Base-by-base conservation (phyloP, 257 asterid species). In the Lycium ferocissimum region DNA sequence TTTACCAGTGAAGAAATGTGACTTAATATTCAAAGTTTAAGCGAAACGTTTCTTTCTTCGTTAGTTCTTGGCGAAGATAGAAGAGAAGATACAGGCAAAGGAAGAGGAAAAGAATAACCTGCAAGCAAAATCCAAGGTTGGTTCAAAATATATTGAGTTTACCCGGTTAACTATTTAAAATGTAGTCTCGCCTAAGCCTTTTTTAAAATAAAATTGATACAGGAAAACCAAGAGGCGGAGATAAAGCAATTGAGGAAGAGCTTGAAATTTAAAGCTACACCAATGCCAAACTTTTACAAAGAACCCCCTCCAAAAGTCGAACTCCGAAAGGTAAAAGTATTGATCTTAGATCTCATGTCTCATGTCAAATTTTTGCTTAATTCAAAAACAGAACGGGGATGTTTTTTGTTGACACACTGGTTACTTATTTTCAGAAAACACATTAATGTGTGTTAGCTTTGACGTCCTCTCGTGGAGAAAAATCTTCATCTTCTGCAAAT, bases 221-320 rank as follows among this genome's bases (percentile, higher is more conserved):
- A 95, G 99, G 98, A 94, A 91, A 89, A 56, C 85, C 94, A 91
- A 83, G 97, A 93, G 75, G 98, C 95, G 0, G 98, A 93, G 88
- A 92, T 94, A 63, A 95, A 91, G 94, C 93, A 92, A 85, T 89
- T 93, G 81, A 89, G 98, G 84, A 94, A 93, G 91, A 92, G 92
- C 86, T 87, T 95, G 90, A 88, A 91, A 38, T 95, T 95, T 86
- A 95, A 92, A 92, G 99, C 99, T 57, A 86, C 98, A 49, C 97
- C 99, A 6, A 91, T 95, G 97, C 98, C 99, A 20, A 92, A 89
- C 89, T 95, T 95, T 92, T 95, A 95, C 90, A 94, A 92, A 84
- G 97, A 92, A 84, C 98, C 98, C 53, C 99, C 93, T 88, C 94
- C 93, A 17, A 94, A 89, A 89, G 87, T 88, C 61, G 97, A 94